phyloP scores from a whole-genome alignment of 345 rosid genomes.

The Salix exigua region DNA sequence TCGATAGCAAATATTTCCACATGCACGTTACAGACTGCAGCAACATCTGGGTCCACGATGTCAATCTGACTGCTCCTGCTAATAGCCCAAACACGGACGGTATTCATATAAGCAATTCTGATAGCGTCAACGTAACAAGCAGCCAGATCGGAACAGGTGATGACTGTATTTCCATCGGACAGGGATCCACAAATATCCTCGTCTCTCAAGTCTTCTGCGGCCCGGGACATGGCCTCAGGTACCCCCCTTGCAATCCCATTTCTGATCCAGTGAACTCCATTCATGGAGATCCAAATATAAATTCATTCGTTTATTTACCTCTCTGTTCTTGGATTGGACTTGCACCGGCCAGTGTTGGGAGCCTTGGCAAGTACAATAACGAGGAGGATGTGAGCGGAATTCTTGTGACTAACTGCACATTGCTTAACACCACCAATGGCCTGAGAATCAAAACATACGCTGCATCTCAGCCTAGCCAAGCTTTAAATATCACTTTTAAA shows the following conservation, averaged over 20 bases:
- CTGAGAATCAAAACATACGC: slow-evolving; percentile 39
- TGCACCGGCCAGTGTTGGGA: slow-evolving; percentile 36
- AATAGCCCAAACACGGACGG: slow-evolving; percentile 94
- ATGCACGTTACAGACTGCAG: slow-evolving; percentile 63
- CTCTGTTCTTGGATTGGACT: not conserved
- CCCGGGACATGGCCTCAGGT: slow-evolving; percentile 54
- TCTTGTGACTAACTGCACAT: slow-evolving; percentile 29
- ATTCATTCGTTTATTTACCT: too few relatives aligned
- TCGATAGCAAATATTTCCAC: slow-evolving; percentile 77
- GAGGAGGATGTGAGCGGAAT: slow-evolving; percentile 37
- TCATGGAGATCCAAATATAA: too few relatives aligned
- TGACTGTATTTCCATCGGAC: slow-evolving; percentile 43
- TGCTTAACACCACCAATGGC: slow-evolving; percentile 33
- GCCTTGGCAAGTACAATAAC: slow-evolving; percentile 33
- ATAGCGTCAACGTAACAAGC: slow-evolving; percentile 18
- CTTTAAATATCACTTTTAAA: slow-evolving; percentile 27
- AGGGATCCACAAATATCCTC: slow-evolving; percentile 22
- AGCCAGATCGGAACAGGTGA: slow-evolving; percentile 44
- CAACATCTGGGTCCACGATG: slow-evolving; percentile 42
- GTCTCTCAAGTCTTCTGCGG: slow-evolving; percentile 35
- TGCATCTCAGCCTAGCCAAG: slow-evolving; percentile 15
- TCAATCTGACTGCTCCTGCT: slow-evolving; percentile 71
- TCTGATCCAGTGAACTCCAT: too few relatives aligned
- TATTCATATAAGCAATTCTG: slow-evolving; percentile 68
- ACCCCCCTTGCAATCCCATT: too few relatives aligned